phyloP scores from a whole-genome alignment of 139 green algal genomes.

The Picochlorum sp. region DNA sequence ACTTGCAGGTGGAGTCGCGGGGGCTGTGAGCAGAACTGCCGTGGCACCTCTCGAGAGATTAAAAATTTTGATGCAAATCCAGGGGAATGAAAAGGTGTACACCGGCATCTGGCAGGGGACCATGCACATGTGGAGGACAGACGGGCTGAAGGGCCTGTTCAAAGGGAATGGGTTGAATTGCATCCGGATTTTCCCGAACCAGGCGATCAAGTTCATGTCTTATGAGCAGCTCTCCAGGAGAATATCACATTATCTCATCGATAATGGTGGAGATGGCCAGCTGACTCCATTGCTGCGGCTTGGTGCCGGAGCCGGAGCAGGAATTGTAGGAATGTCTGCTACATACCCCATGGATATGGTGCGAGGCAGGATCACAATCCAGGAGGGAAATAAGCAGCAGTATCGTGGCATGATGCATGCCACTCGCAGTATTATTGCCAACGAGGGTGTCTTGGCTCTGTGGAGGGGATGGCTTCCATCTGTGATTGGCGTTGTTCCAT shows the following conservation, averaged over 20 bases:
- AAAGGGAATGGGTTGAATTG: constrained; percentile 98
- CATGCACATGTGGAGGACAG: constrained; percentile 66
- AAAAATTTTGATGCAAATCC: constrained; percentile 96
- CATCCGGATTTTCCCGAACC: constrained; percentile 95
- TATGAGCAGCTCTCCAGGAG: constrained; percentile 77
- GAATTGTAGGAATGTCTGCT: constrained; percentile 91
- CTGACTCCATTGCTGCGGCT: constrained; percentile 83
- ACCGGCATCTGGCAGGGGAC: constrained; percentile 76
- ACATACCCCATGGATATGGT: constrained; percentile 99
- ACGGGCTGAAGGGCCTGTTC: constrained; percentile 87
- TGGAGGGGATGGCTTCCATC: constrained; percentile 95
- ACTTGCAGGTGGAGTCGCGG: constrained; percentile 79
- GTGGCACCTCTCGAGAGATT: constrained; percentile 93
- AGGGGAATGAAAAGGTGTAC: constrained; percentile 88
- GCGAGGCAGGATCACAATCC: constrained; percentile 33
- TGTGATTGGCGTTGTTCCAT: constrained; percentile 96
- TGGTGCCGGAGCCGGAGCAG: constrained; percentile 76
- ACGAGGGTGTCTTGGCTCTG: constrained; percentile 85
- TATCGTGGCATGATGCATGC: constrained; percentile 91
- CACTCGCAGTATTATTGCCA: constrained; percentile 53
- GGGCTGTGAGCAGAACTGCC: constrained; percentile 90
- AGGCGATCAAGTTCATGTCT: constrained; percentile 92
- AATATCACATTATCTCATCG: constrained; percentile 56
- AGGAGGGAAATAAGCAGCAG: constrained; percentile 47
- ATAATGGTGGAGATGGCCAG: constrained; percentile 65